Evolutionary conservation across 306 rosid genomes (phyloP).

Genomic region (Phaseolus lunatus): DNA sequence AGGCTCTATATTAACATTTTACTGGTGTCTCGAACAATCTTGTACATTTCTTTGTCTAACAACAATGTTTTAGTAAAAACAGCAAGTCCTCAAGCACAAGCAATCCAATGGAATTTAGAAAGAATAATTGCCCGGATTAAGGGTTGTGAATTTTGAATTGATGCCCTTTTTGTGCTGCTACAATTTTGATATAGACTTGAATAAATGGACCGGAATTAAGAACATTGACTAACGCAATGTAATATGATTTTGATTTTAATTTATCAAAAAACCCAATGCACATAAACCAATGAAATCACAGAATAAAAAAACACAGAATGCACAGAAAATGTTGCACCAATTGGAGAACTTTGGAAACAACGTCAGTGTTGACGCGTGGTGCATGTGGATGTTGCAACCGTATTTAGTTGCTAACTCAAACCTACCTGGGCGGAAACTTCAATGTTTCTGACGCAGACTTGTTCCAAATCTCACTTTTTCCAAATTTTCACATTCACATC

Average conservation of each 20-base stretch:
- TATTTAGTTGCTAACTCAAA: too few relatives aligned
- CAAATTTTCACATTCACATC: too few relatives aligned
- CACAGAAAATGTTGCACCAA: too few relatives aligned
- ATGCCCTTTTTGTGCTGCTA: slow-evolving; percentile 9
- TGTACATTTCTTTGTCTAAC: neutral
- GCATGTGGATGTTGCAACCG: too few relatives aligned
- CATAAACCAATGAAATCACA: too few relatives aligned
- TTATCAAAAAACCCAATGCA: neutral
- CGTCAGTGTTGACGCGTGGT: too few relatives aligned
- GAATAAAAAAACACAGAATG: too few relatives aligned
- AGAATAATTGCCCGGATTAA: slow-evolving; percentile 29
- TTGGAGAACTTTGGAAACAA: too few relatives aligned
- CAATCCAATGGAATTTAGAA: slow-evolving; percentile 19
- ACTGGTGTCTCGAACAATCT: neutral
- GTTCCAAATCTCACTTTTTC: too few relatives aligned
- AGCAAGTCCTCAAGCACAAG: slow-evolving; percentile 16
- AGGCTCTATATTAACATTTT: neutral
- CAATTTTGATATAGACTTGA: neutral
- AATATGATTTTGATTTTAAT: neutral
- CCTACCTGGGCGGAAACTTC: too few relatives aligned
- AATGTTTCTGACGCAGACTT: too few relatives aligned
- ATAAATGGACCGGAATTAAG: neutral
- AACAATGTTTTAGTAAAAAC: slow-evolving; percentile 12
- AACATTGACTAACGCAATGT: neutral
- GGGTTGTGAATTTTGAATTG: neutral